Evolutionary conservation across 495 filamentous ascomycete genomes (phyloP).

Genomic region (Tuber melanosporum): DNA sequence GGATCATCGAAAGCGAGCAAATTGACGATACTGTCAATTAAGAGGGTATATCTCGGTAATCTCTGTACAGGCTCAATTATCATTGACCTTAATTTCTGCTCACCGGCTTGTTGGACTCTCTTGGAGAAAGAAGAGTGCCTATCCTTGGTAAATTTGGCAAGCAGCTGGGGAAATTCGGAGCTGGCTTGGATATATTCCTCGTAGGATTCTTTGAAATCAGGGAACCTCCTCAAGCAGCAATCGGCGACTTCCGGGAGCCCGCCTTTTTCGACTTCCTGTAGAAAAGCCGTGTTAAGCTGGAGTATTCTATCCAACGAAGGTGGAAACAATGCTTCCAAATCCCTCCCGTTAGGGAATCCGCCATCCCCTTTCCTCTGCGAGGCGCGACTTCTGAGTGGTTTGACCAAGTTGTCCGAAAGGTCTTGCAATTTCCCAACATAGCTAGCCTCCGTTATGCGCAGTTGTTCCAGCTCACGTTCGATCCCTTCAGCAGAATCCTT

Average conservation of each 20-base stretch:
- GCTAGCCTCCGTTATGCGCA: constrained; percentile 87
- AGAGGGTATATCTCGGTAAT: constrained; percentile 85
- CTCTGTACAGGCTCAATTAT: constrained; percentile 95
- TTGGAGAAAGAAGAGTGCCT: constrained; percentile 70
- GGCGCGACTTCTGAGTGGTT: constrained; percentile 29
- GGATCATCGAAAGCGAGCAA: constrained; percentile 77
- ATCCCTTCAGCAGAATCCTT: constrained; percentile 76
- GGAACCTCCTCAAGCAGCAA: constrained; percentile 56
- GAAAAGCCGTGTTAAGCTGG: constrained; percentile 68
- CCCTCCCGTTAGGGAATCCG: constrained; percentile 63
- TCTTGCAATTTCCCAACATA: constrained; percentile 82
- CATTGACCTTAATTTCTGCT: constrained; percentile 83
- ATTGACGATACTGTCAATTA: constrained; percentile 89
- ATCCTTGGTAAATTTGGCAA: constrained; percentile 66
- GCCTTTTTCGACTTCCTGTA: constrained; percentile 66
- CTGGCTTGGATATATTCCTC: constrained; percentile 84
- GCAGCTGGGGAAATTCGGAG: constrained; percentile 69
- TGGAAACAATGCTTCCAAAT: constrained; percentile 72
- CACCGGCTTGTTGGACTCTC: constrained; percentile 72
- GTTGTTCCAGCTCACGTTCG: constrained; percentile 80
- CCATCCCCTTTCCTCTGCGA: constrained; percentile 62
- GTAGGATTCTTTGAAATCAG: constrained; percentile 80
- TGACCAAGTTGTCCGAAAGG: constrained; percentile 64
- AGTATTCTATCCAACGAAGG: constrained; percentile 68
- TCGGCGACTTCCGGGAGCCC: constrained; percentile 73